Percentiles rank a stretch among this genome's conserved stretches.
Evolutionary conservation across 1,284 basidiomycete genomes (phyloP).

Genomic region (Cryptococcus sp.): DNA sequence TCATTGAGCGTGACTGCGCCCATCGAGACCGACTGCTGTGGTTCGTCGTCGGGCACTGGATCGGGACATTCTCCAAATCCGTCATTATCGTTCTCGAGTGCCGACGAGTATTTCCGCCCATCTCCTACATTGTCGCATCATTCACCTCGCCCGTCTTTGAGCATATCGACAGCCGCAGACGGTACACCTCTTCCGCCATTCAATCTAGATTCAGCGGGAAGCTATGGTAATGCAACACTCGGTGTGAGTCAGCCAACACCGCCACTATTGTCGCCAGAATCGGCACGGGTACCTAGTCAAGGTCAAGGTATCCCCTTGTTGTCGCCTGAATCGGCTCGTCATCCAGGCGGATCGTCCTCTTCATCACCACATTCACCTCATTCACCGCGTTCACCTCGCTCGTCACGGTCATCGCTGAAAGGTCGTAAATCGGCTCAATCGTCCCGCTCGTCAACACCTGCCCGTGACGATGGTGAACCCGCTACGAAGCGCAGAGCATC

Average conservation of each 20-base stretch:
- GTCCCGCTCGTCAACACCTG: background rate
- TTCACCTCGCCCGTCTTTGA: background rate
- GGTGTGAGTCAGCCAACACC: background rate
- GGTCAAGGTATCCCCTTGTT: background rate
- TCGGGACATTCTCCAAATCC: background rate
- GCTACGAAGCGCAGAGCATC: slow-evolving; percentile 11
- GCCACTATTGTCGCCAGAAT: background rate
- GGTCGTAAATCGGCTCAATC: slow-evolving; percentile 6
- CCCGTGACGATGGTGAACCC: background rate
- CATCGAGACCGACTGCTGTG: background rate
- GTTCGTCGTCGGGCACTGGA: background rate
- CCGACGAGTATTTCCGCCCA: background rate
- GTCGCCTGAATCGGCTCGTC: background rate
- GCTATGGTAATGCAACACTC: background rate
- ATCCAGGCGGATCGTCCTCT: background rate
- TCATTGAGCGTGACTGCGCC: slow-evolving; percentile 2
- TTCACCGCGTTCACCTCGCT: background rate
- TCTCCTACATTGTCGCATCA: background rate
- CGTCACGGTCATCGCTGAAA: too few species aligned
- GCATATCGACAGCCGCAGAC: background rate
- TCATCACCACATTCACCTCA: background rate
- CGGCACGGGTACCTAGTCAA: background rate
- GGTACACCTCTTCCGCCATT: background rate
- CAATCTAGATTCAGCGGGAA: background rate
- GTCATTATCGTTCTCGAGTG: background rate